Base-by-base conservation (phyloP, 495 filamentous ascomycete species). In the Aspergillus wentii region DNA sequence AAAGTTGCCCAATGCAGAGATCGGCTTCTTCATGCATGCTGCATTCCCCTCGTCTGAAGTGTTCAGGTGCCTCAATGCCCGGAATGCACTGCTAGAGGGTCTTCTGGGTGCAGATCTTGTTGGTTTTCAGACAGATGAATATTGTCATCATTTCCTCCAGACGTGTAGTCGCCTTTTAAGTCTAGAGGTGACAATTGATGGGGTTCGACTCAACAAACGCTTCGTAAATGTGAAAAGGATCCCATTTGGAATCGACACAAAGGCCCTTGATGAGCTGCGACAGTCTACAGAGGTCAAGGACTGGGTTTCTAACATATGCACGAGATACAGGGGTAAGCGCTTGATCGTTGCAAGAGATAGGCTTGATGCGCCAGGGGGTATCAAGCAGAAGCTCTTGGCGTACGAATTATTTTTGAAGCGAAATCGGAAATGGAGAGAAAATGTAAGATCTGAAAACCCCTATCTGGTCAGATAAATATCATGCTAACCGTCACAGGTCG, bases 21-120 rank as follows among this genome's bases (percentile, higher is more conserved):
- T 95, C 53, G 88, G 89, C 17, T 88, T 95, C 60, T 95, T 94
- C 62, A 66, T 95, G 27, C 89, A 94, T 55, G 82, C 88, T 19
- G 83, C 89, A 5, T 95, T 95, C 53, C 88, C 88, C 1, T 94
- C 89, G 0, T 94, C 88, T 7, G 88, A 95, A 53, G 78, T 95
- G 5, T 94, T 94, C 66, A 75, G 89, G 9, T 95, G 89, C 52
- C 68, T 95, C 9, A 83, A 82, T 11, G 68, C 82, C 5, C 83
- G 88, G 17, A 82, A 84, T 40, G 69, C 88, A 45, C 67, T 95
- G 8, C 72, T 95, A 4, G 82, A 92, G 43, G 88, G 88, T 27
- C 85, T 95, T 69, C 76, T 94, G 3, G 88, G 89, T 5, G 83
- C 88, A 18, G 89, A 94, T 57, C 62, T 94, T n/a, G 76, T 95